Conservation (phyloP, 257 asterid genomes). For the Solanum medicagineum region DNA sequence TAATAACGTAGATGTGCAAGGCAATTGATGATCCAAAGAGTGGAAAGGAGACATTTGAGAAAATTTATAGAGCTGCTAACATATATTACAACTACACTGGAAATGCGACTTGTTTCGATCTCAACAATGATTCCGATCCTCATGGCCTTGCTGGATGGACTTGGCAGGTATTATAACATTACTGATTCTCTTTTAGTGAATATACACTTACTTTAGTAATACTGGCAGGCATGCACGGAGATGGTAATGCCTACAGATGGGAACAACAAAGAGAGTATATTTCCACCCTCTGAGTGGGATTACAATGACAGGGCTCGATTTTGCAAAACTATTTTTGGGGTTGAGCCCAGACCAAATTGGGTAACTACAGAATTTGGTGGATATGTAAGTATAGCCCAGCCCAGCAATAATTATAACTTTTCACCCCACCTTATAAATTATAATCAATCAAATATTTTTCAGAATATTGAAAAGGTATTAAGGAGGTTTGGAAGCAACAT, state of each 20-base stretch:
- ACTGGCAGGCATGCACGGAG: conserved; percentile 69
- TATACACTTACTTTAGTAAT: not conserved
- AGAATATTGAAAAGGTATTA: conserved; percentile 50
- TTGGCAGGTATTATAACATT: conserved; percentile 55
- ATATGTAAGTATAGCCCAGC: conserved; percentile 25
- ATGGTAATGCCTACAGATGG: conserved; percentile 60
- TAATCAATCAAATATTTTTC: not conserved
- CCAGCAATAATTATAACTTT: not conserved
- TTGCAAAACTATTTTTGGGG: conserved; percentile 17
- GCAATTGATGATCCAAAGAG: conserved; percentile 58
- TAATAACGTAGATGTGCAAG: conserved; percentile 60
- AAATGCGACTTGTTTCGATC: conserved; percentile 43
- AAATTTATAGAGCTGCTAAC: conserved; percentile 50
- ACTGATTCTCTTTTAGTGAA: no score
- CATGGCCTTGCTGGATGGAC: conserved; percentile 73
- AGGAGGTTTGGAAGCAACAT: conserved; percentile 73
- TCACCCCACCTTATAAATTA: not conserved
- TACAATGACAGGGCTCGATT: conserved; percentile 28
- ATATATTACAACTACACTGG: conserved; percentile 67
- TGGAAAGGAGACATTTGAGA: conserved; percentile 43
- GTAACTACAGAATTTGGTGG: conserved; percentile 66
- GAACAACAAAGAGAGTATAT: conserved; percentile 40
- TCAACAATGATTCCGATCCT: conserved; percentile 46
- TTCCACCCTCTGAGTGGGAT: conserved; percentile 40
- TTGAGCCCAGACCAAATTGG: conserved; percentile 80